Evolutionary conservation across 1,139 yeast species (phyloP), one percentile per base, ranked within the genome.

Genomic region (Hansenula lynferdii): DNA sequence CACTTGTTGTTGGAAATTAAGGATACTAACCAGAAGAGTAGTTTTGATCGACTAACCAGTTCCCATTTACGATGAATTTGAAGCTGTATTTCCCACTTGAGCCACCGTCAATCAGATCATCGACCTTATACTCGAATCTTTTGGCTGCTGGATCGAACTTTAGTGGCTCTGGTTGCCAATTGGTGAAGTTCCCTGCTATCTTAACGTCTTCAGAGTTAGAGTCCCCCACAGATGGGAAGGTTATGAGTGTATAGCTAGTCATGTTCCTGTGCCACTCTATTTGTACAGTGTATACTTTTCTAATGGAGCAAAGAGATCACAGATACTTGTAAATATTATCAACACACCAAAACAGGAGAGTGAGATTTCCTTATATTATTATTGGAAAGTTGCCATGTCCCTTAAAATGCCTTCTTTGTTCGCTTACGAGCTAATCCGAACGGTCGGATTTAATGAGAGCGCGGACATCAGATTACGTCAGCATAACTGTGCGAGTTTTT

Each of bases 101-200:
- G 8, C 22, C 28, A n/a, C 25, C 28, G 11, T 25, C 31, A 7
- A 7, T 32, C 38, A 2, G 21, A n/a, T 42, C 38, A 2, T 27
- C 7, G 8, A 51, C 40, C 2, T n/a, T 34, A 34, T 37, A 48
- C 21, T 44, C 49, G 15, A 28, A 45, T 14, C 32, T 37, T 2
- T 34, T 19, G 2, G 18, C 33, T 1, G 15, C 16, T 1, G 20
- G 15, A 31, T 47, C 42, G 31, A 33, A 49, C 1, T 19, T 10
- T 24, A 49, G 24, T 9, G 28, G 21, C 18, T 42, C 36, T 3
- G 49, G 47, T 2, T 26, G 14, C 57, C 57, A 53, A 8, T 38
- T 31, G 34, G 47, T 51, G 43, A 53, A 53, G 42, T 44, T 45
- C 1, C 57, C 57, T 15, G 57, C 57, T 25, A 53, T 38, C 35